phyloP scores from a whole-genome alignment of 2,329 filamentous ascomycete species.

The Fusarium succisae region DNA sequence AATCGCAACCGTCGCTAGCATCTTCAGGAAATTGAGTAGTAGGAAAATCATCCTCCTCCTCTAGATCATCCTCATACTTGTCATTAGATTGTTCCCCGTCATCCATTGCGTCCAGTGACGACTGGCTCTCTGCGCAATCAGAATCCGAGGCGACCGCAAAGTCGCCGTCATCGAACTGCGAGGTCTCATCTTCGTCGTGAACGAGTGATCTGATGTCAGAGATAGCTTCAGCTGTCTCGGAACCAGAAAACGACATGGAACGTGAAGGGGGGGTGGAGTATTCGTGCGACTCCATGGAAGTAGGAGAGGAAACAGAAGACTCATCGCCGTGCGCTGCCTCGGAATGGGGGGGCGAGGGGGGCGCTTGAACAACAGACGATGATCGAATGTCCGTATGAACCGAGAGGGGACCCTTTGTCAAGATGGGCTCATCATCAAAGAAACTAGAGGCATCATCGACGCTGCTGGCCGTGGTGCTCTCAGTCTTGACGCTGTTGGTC shows the following conservation, averaged over 20 bases:
- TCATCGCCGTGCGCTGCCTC: constrained; percentile 58
- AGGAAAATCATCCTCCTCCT: constrained; percentile 48
- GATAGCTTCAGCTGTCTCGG: constrained; percentile 55
- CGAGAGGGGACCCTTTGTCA: constrained; percentile 57
- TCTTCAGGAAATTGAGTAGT: constrained; percentile 54
- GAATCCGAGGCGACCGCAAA: constrained; percentile 57
- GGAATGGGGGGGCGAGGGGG: constrained; percentile 57
- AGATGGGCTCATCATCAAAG: constrained; percentile 54
- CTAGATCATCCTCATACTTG: constrained; percentile 47
- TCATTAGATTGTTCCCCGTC: constrained; percentile 45
- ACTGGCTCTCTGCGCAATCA: constrained; percentile 54
- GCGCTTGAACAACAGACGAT: constrained; percentile 35
- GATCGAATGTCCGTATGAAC: constrained; percentile 41
- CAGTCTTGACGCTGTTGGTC: constrained; percentile 49
- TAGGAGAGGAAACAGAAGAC: constrained; percentile 52
- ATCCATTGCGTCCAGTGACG: constrained; percentile 46
- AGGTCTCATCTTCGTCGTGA: constrained; percentile 55
- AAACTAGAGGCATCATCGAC: constrained; percentile 52
- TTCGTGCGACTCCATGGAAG: constrained; percentile 46
- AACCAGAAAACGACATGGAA: constrained; percentile 63
- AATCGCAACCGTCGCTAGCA: constrained; percentile 48
- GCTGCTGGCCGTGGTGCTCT: constrained; percentile 53
- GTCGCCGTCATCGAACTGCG: constrained; percentile 57
- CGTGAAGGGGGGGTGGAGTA: constrained; percentile 55
- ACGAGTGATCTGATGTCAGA: constrained; percentile 43